Evolutionary conservation across 208 protist species (phyloP).

Genomic region (Acanthamoeba lugdunensis): DNA sequence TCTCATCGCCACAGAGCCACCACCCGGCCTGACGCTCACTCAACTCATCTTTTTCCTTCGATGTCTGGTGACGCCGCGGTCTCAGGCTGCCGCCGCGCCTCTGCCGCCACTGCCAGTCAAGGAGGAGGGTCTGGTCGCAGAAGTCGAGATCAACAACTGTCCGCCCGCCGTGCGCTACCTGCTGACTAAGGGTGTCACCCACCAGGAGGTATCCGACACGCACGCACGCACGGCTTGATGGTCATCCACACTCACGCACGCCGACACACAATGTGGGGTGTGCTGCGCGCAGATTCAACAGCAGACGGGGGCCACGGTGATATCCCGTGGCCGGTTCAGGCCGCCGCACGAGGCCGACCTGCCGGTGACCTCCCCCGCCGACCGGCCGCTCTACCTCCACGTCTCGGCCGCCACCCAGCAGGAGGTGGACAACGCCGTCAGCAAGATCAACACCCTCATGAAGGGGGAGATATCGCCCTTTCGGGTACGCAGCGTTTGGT

Average conservation of each 20-base stretch:
- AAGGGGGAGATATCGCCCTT: not conserved
- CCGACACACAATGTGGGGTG: not conserved
- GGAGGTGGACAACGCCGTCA: slow-evolving; percentile 24
- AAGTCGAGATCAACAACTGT: slow-evolving; percentile 58
- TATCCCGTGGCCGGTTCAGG: slow-evolving; percentile 35
- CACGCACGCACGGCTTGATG: no score
- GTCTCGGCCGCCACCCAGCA: slow-evolving; percentile 40
- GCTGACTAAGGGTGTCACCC: slow-evolving; percentile 48
- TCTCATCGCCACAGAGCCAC: not conserved
- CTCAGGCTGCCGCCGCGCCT: not conserved
- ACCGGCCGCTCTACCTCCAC: slow-evolving; percentile 54
- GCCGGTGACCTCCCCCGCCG: slow-evolving; percentile 7
- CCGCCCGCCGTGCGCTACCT: slow-evolving; percentile 26
- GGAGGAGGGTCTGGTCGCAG: slow-evolving; percentile 18
- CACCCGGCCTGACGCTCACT: no score
- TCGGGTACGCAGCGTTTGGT: not conserved
- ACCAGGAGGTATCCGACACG: not conserved
- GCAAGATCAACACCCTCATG: slow-evolving; percentile 3
- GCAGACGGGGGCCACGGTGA: slow-evolving; percentile 49
- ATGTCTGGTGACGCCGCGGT: not conserved
- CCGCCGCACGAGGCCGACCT: slow-evolving; percentile 34
- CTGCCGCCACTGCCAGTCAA: not conserved
- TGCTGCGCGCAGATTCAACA: slow-evolving; percentile 49
- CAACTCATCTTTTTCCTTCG: not conserved
- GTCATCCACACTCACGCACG: not conserved